phyloP scores from a whole-genome alignment of 306 rosid genomes.

The Carpinus fangiana region DNA sequence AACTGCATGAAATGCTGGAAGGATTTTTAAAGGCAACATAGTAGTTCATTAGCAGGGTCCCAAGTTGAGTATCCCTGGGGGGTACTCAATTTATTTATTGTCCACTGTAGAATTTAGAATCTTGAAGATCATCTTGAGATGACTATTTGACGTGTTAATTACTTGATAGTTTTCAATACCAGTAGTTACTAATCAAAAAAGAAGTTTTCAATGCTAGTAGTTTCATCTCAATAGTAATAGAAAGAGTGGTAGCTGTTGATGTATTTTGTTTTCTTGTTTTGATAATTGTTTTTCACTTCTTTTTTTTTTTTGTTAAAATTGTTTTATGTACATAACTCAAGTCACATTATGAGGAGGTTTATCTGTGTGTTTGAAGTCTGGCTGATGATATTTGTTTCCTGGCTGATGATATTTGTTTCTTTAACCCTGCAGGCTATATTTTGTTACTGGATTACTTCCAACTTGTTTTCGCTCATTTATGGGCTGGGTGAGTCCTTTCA shows the following conservation, averaged over 20 bases:
- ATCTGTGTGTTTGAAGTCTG: background rate
- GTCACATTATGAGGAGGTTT: background rate
- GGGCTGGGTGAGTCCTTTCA: conserved; percentile 70
- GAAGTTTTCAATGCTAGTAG: background rate
- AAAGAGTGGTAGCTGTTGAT: background rate
- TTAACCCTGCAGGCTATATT: conserved; percentile 77
- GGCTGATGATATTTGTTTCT: conserved; percentile 18
- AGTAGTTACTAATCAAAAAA: background rate
- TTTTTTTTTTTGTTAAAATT: background rate
- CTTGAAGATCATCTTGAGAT: background rate
- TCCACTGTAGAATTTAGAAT: conserved; percentile 1
- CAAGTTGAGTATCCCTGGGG: background rate
- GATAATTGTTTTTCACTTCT: background rate
- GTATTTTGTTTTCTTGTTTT: background rate
- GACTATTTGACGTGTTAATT: background rate
- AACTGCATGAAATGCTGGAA: background rate
- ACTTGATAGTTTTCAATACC: background rate
- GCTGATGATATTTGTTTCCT: conserved; percentile 18
- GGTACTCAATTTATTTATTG: background rate
- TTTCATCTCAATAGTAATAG: background rate
- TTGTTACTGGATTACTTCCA: conserved; percentile 92
- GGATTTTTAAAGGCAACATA: background rate
- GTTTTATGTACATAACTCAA: background rate
- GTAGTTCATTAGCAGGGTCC: background rate
- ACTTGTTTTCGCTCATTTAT: conserved; percentile 67